These are phyloP conservation scores for Dacryopinax primogenitus DNA, from an alignment of 768 basidiomycete genomes.

Conservation along the genomic window DNA sequence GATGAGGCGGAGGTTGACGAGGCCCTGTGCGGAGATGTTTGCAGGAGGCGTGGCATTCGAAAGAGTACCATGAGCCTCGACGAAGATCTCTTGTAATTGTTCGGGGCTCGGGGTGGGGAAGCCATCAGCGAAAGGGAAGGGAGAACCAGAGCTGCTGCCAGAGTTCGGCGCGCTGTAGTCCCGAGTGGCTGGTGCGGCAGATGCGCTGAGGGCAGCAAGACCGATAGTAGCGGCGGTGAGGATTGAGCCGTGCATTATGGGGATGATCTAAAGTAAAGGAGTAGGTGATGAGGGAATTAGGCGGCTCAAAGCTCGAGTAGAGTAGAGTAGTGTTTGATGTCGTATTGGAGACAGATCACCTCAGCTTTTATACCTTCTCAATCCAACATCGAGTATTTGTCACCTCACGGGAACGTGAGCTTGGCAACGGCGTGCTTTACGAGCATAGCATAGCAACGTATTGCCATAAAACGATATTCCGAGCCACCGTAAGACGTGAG, in stretches of 20 bases:
- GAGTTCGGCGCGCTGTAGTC: not conserved
- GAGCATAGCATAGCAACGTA: too few relatives aligned
- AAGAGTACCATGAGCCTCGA: not conserved
- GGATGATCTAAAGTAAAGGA: not conserved
- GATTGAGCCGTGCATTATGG: not conserved
- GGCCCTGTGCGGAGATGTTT: not conserved
- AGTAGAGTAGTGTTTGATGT: too few relatives aligned
- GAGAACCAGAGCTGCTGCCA: not conserved
- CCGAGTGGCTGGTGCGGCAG: too few relatives aligned
- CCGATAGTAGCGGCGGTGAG: not conserved
- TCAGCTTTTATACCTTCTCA: too few relatives aligned
- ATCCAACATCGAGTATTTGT: too few relatives aligned
- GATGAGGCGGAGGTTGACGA: slow-evolving; percentile 1
- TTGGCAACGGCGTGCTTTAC: too few relatives aligned
- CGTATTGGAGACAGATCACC: too few relatives aligned
- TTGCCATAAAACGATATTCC: too few relatives aligned
- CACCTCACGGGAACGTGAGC: too few relatives aligned
- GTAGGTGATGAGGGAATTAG: not conserved
- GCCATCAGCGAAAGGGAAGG: not conserved
- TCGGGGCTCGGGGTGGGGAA: not conserved
- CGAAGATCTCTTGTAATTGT: not conserved
- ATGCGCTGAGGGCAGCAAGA: not conserved
- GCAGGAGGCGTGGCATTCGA: not conserved
- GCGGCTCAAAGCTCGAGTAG: too few relatives aligned
- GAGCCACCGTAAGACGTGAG: too few relatives aligned